Percentiles rank a stretch among this genome's conserved stretches.
Conservation (phyloP, 352 stramenopile species). For the Phytophthora tubulina region DNA sequence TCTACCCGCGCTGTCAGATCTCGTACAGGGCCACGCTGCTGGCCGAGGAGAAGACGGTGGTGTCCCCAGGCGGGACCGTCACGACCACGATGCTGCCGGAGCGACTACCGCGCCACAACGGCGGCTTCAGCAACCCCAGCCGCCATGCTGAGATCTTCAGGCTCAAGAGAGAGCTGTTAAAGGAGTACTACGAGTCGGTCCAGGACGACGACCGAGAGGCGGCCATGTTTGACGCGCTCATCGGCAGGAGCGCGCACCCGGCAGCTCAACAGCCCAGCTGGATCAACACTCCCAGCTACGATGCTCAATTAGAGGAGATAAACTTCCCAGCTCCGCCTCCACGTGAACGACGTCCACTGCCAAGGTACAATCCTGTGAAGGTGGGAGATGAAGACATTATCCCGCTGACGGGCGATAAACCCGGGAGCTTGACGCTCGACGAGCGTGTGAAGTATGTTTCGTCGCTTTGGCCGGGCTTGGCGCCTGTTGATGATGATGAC, state of each 20-base stretch:
- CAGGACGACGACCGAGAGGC: conserved; percentile 44
- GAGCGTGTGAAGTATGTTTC: conserved; percentile 74
- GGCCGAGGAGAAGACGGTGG: conserved; percentile 66
- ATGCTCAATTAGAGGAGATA: conserved; percentile 10
- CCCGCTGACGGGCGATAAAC: conserved; percentile 54
- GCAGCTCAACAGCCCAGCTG: conserved; percentile 17
- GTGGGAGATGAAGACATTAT: conserved; percentile 58
- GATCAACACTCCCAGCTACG: conserved; percentile 1
- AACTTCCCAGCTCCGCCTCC: conserved; percentile 14
- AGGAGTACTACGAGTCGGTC: conserved; percentile 62
- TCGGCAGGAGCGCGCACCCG: conserved; percentile 33
- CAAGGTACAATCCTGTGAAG: conserved; percentile 59
- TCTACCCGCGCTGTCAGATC: conserved; percentile 76
- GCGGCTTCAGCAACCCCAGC: conserved; percentile 79
- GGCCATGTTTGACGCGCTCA: conserved; percentile 48
- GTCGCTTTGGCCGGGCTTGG: conserved; percentile 70
- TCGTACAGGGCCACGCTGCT: conserved; percentile 71
- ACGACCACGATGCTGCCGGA: conserved; percentile 56
- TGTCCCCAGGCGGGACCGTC: conserved; percentile 60
- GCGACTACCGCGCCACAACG: conserved; percentile 66
- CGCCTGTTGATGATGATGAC: conserved; percentile 71
- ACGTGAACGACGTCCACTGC: conserved; percentile 34
- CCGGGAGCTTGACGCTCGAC: conserved; percentile 55
- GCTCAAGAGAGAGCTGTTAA: conserved; percentile 70
- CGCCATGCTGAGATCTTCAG: conserved; percentile 75